A percentile compares a stretch with the other conserved stretches of the same genome.
These are phyloP conservation scores for Agaricus sinodeliciosus DNA, from an alignment of 768 basidiomycete genomes.

Conservation along the genomic window DNA sequence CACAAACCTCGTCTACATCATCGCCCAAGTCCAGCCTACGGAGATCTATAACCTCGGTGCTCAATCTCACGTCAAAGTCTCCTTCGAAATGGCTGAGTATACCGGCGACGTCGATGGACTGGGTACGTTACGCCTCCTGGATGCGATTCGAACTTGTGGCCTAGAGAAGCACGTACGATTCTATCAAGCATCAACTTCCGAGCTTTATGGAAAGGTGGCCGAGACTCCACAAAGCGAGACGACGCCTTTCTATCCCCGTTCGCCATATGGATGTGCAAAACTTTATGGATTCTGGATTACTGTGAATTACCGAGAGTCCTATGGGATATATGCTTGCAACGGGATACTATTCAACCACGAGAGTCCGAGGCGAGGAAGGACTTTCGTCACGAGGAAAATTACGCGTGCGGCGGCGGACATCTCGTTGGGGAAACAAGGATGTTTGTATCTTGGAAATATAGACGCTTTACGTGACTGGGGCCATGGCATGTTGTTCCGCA, in stretches of 20 bases:
- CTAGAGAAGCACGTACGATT: slow-evolving; percentile 90
- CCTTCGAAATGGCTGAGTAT: slow-evolving; percentile 99
- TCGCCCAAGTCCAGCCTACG: slow-evolving; percentile 89
- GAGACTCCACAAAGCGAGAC: slow-evolving; percentile 94
- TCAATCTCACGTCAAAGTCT: slow-evolving; percentile 98
- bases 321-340: slow-evolving; percentile 95
- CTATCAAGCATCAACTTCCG: slow-evolving; percentile 97
- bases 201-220: slow-evolving; percentile 95
- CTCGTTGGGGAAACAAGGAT: slow-evolving; percentile 78
- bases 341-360: slow-evolving; percentile 99
- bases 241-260: slow-evolving; percentile 97
- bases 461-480: slow-evolving; percentile 98
- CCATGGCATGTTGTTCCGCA: slow-evolving; percentile 52
- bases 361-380: slow-evolving; percentile 89
- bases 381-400: slow-evolving; percentile 96
- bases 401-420: slow-evolving; percentile 91
- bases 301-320: slow-evolving; percentile 91
- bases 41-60: slow-evolving; percentile 98
- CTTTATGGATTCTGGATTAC: slow-evolving; percentile 89
- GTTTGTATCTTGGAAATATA: slow-evolving; percentile 90
- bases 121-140: slow-evolving; percentile 91
- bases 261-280: slow-evolving; percentile 94
- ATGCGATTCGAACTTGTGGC: slow-evolving; percentile 93
- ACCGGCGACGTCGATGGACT: slow-evolving; percentile 96
- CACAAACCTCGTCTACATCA: slow-evolving; percentile 95